Base-by-base conservation (phyloP, 306 rosid genomes). In the Castanea crenata region DNA sequence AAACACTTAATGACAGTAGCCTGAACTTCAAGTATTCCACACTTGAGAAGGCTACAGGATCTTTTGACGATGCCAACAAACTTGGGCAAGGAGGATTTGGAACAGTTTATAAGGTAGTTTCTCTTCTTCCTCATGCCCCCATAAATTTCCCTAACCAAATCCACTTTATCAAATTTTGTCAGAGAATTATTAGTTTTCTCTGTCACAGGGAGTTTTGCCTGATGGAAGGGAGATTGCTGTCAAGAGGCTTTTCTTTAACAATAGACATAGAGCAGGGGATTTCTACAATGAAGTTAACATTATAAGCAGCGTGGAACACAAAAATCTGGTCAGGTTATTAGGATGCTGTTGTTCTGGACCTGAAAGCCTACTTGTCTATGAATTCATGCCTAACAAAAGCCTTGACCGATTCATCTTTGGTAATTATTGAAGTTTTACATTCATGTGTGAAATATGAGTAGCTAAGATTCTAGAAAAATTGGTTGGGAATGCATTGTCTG, bases 1-100 rank as follows among this genome's bases (percentile, higher is more conserved):
- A 88, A 82, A 83, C 88, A 62, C 93, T 95, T 31, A 78, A 91
- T 52, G 88, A 87, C 77, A 93, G 90, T 44, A 90, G 90, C 89
- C 88, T 93, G 88, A 86, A 93, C 79, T 93, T 95, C 90, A 95
- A 95, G 88, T 95, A 91, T 85, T 88, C 98, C 6, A 85, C 90
- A 63, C 81, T 95, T 76, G 99, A 95, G 65, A 93, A 85, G 85
- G 99, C 99, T 19, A 95, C 99, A 1, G 88, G 71, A 62, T 87
- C 91, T 41, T 95, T 95, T 69, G 79, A 79, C 63, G 80, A 76
- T 1, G 75, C 74, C 12, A 91, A 93, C 89, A 95, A 91, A 87
- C 88, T 95, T 55, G 98, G 99, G 25, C 99, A 91, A 75, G 99
- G 98, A 81, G 99, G 99, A 46, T 96, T 93, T 64, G 98, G 98